phyloP scores from a whole-genome alignment of 768 basidiomycete species.

The Paxillus ammoniavirescens region DNA sequence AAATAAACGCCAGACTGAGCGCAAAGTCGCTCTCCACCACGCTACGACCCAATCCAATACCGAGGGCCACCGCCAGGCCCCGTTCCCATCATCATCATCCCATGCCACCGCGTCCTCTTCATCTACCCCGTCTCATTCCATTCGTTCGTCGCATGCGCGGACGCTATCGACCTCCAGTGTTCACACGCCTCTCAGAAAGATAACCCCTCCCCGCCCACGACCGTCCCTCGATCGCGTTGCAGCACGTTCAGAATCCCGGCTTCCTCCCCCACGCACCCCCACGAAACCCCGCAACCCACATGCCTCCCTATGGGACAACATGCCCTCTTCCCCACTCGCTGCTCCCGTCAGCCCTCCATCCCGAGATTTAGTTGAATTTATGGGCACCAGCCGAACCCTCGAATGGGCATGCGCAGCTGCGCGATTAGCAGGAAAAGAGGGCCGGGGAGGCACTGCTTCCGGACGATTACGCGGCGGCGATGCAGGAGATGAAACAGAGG shows the following conservation, averaged over 20 bases:
- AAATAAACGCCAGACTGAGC: constrained; percentile 44
- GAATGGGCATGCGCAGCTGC: constrained; percentile 43
- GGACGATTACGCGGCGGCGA: constrained; percentile 12
- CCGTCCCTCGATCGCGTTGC: constrained; percentile 34
- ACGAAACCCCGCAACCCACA: constrained; percentile 28
- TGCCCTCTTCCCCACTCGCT: constrained; percentile 45
- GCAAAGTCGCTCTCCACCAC: constrained; percentile 49
- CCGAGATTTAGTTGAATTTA: constrained; percentile 28
- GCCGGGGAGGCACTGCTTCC: constrained; percentile 10
- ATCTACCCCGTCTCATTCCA: constrained; percentile 24
- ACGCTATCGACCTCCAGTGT: constrained; percentile 28
- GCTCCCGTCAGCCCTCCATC: constrained; percentile 33
- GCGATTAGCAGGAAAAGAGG: constrained; percentile 46
- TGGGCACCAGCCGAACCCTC: constrained; percentile 26
- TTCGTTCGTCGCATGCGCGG: constrained; percentile 37
- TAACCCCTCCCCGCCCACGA: constrained; percentile 28
- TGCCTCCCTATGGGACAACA: constrained; percentile 32
- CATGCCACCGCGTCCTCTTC: constrained; percentile 23
- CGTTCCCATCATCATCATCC: constrained; percentile 20
- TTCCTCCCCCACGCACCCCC: constrained; percentile 29
- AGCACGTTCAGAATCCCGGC: constrained; percentile 29
- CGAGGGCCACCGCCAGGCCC: constrained; percentile 14
- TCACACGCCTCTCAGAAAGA: constrained; percentile 28
- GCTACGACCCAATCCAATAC: constrained; percentile 18
- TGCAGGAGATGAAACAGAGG: constrained; percentile 54